Evolutionary conservation across 2,329 filamentous ascomycete genomes (phyloP).

Genomic region (Hypoxylon sp.): DNA sequence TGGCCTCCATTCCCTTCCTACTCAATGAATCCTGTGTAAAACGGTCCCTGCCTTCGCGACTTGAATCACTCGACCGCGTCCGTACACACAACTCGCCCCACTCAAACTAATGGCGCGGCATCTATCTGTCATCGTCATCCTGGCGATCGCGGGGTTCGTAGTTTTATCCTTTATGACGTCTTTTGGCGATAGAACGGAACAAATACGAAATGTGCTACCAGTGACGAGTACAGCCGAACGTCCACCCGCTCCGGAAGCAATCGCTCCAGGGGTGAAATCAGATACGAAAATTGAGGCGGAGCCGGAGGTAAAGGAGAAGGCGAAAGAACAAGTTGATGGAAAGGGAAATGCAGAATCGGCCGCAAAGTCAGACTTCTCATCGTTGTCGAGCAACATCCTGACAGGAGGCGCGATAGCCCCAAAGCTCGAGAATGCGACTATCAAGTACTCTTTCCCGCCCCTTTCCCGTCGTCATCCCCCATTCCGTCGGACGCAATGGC

Average conservation of each 20-base stretch:
- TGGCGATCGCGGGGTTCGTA: conserved; percentile 68
- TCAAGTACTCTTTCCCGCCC: conserved; percentile 64
- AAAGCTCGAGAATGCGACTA: conserved; percentile 84
- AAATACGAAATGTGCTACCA: conserved; percentile 44
- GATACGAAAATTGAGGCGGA: conserved; percentile 6
- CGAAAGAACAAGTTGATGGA: conserved; percentile 11
- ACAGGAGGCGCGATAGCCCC: conserved; percentile 80
- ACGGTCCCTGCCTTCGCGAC: not conserved
- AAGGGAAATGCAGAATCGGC: conserved; percentile 39
- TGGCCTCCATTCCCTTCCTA: not conserved
- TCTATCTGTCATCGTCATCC: conserved; percentile 65
- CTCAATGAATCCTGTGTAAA: not conserved
- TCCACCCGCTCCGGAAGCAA: conserved; percentile 20
- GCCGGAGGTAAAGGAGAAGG: conserved; percentile 8
- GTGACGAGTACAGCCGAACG: conserved; percentile 48
- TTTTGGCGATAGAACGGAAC: conserved; percentile 53
- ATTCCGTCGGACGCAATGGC: not conserved
- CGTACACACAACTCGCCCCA: not conserved
- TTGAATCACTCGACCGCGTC: not conserved
- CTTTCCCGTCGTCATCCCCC: conserved; percentile 22
- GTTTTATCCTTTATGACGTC: conserved; percentile 72
- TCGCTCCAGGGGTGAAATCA: conserved; percentile 12
- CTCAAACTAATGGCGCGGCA: conserved; percentile 64
- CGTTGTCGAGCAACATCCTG: conserved; percentile 65
- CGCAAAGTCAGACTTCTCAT: conserved; percentile 56